Conservation (phyloP, 2,329 filamentous ascomycete species). For the Fusarium staphyleae region DNA sequence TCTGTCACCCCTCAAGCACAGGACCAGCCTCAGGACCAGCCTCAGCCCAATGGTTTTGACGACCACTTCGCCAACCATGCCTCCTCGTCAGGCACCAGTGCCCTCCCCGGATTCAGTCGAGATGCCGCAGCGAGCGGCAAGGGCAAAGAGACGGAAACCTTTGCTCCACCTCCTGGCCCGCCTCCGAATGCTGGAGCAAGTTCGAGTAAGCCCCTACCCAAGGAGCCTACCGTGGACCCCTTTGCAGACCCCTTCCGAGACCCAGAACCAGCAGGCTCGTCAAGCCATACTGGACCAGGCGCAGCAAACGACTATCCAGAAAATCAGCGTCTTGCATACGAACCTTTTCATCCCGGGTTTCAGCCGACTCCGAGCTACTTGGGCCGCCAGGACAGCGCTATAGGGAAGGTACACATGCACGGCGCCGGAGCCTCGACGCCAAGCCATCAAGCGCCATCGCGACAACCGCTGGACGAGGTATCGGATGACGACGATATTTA, state of each 20-base stretch:
- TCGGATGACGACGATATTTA: conserved; percentile 52
- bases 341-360: conserved; percentile 52
- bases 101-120: conserved; percentile 15
- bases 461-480: conserved; percentile 38
- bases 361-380: conserved; percentile 35
- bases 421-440: conserved; percentile 43
- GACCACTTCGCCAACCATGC: conserved; percentile 23
- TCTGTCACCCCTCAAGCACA: conserved; percentile 34
- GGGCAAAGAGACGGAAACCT: conserved; percentile 46
- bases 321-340: conserved; percentile 41
- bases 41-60: conserved; percentile 43
- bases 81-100: conserved; percentile 26
- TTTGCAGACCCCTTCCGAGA: conserved; percentile 50
- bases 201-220: conserved; percentile 28
- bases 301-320: conserved; percentile 29
- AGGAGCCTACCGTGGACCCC: conserved; percentile 35
- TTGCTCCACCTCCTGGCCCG: conserved; percentile 37
- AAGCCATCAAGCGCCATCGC: conserved; percentile 21
- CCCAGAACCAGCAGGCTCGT: conserved; percentile 40
- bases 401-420: conserved; percentile 53
- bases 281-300: conserved; percentile 20
- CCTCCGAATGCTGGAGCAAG: conserved; percentile 39
- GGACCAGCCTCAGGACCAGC: background rate
- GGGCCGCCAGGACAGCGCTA: conserved; percentile 51
- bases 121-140: conserved; percentile 42